Percentiles rank a stretch among this genome's conserved stretches.
phyloP scores from a whole-genome alignment of 495 filamentous ascomycete species.

The Lepidopterella palustris region DNA sequence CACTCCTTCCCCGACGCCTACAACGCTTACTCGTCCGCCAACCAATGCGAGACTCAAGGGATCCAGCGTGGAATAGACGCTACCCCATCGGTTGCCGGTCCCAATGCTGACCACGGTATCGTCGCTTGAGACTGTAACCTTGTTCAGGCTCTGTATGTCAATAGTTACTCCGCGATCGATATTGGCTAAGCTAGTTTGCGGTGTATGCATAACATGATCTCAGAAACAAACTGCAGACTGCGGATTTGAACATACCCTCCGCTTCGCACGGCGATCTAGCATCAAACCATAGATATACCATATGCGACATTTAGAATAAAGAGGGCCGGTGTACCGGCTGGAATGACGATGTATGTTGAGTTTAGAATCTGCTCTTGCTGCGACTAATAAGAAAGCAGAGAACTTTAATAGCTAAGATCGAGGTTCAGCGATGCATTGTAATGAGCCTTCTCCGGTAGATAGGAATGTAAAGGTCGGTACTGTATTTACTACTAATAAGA shows the following conservation, averaged over 20 bases:
- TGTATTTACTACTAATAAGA: no score
- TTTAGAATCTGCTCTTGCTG: constrained; percentile 21
- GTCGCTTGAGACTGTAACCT: constrained; percentile 17
- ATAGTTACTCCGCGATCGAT: constrained; percentile 31
- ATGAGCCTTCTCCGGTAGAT: constrained; percentile 19
- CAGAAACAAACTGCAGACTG: background rate
- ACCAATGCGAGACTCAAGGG: constrained; percentile 17
- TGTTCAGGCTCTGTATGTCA: constrained; percentile 24
- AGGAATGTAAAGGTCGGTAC: constrained; percentile 20
- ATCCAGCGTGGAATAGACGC: constrained; percentile 25
- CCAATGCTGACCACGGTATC: constrained; percentile 17
- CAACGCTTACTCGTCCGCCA: constrained; percentile 22
- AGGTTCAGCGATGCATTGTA: background rate
- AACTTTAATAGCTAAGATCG: constrained; percentile 17
- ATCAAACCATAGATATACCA: constrained; percentile 7
- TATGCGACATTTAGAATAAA: constrained; percentile 16
- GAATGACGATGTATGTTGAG: constrained; percentile 27
- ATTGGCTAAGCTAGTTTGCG: constrained; percentile 23
- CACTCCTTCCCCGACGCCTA: constrained; percentile 29
- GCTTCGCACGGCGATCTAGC: constrained; percentile 24
- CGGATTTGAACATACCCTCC: constrained; percentile 18
- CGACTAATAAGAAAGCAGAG: constrained; percentile 19
- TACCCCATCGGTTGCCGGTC: constrained; percentile 25
- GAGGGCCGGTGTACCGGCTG: constrained; percentile 16
- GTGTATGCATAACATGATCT: constrained; percentile 16